Evolutionary conservation across 345 rosid species (phyloP).

Genomic region (Hibiscus trionum): DNA sequence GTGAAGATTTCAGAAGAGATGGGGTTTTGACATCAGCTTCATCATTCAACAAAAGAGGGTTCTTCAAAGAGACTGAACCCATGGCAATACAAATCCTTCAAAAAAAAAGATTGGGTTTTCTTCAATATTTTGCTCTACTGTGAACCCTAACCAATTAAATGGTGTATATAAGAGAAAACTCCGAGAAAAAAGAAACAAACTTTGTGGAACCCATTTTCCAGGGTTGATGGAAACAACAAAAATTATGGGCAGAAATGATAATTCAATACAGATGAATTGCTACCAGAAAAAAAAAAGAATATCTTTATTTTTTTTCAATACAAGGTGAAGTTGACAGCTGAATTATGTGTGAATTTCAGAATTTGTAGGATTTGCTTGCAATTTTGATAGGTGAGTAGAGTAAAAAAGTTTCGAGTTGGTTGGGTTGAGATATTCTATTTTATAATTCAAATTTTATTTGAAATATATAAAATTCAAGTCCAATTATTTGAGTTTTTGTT

Average conservation of each 20-base stretch:
- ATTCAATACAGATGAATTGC: background rate
- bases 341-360: background rate
- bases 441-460: no score
- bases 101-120: background rate
- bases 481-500: no score
- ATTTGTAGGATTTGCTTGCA: no score
- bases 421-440: no score
- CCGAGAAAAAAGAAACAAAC: background rate
- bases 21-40: slow-evolving; percentile 14
- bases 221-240: background rate
- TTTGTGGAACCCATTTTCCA: background rate
- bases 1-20: slow-evolving; percentile 24
- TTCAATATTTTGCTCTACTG: background rate
- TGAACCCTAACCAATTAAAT: background rate
- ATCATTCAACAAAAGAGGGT: slow-evolving; percentile 31
- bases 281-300: background rate
- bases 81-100: slow-evolving; percentile 9
- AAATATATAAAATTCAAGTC: no score
- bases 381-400: no score
- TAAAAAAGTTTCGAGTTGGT: no score
- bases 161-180: background rate
- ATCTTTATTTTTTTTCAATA: no score
- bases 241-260: background rate
- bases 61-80: slow-evolving; percentile 24
- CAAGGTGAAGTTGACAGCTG: background rate